phyloP scores from a whole-genome alignment of 352 stramenopile species.

The Lagenidium giganteum region DNA sequence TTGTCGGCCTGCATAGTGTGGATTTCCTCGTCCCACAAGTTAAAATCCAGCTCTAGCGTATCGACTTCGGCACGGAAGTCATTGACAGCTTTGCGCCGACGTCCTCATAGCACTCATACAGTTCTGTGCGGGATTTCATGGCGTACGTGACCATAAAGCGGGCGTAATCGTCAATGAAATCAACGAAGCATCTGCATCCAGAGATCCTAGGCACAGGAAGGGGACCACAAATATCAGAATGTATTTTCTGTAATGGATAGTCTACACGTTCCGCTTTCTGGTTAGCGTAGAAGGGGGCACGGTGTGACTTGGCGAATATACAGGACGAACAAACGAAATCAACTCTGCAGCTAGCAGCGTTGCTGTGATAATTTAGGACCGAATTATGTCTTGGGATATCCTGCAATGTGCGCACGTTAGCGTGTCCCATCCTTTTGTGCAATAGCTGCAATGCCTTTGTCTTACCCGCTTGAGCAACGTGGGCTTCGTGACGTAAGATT shows the following conservation, averaged over 20 bases:
- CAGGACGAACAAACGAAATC: conserved; percentile 12
- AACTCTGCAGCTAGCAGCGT: not conserved
- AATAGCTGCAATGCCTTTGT: not conserved
- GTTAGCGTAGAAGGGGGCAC: conserved; percentile 14
- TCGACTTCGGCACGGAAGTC: conserved; percentile 1
- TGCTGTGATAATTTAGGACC: not conserved
- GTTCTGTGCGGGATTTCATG: conserved; percentile 1
- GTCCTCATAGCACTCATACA: conserved; percentile 7
- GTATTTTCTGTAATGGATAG: conserved; percentile 7
- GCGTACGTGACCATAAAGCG: conserved; percentile 6
- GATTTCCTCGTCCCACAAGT: conserved; percentile 3
- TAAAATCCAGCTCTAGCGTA: not conserved
- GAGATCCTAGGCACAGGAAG: conserved; percentile 2
- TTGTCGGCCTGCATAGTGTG: conserved; percentile 7
- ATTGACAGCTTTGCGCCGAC: conserved; percentile 5
- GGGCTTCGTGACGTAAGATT: not conserved
- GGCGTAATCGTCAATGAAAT: conserved; percentile 6
- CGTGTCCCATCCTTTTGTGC: no score
- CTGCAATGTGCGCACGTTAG: conserved; percentile 2
- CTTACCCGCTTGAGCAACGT: conserved; percentile 2
- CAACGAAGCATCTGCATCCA: conserved; percentile 5
- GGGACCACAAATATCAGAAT: conserved; percentile 6
- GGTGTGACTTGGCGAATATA: conserved; percentile 20
- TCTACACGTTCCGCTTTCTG: conserved; percentile 14
- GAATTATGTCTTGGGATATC: conserved; percentile 2